These are phyloP conservation scores for Whalleya microplaca DNA, from an alignment of 2,329 filamentous ascomycete genomes.

Conservation along the genomic window DNA sequence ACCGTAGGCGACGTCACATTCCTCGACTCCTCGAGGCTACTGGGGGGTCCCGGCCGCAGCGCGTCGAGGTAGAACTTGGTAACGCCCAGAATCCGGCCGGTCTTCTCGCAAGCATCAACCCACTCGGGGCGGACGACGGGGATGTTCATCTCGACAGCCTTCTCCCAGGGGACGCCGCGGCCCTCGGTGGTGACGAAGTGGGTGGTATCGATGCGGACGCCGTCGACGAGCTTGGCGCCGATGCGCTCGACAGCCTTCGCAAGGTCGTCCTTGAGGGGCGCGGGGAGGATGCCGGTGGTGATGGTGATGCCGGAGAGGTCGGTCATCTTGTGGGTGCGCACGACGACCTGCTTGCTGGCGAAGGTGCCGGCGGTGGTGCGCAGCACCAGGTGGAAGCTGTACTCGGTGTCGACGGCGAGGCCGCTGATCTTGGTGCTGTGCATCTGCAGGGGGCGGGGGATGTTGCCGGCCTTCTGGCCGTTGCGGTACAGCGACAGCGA, in stretches of 20 bases:
- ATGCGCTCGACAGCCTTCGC: conserved; percentile 80
- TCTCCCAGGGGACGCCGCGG: conserved; percentile 88
- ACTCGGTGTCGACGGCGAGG: conserved; percentile 94
- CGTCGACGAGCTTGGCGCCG: conserved; percentile 88
- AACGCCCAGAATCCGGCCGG: conserved; percentile 89
- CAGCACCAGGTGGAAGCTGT: conserved; percentile 90
- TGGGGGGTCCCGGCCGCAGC: conserved; percentile 49
- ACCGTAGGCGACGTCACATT: conserved; percentile 15
- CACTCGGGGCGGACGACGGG: conserved; percentile 96
- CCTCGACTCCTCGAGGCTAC: conserved; percentile 36
- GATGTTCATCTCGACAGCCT: conserved; percentile 96
- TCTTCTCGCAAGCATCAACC: conserved; percentile 94
- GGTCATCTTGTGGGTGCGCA: conserved; percentile 98
- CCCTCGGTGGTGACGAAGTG: conserved; percentile 98
- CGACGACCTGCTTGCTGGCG: conserved; percentile 78
- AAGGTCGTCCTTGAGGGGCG: conserved; percentile 72
- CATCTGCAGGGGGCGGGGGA: conserved; percentile 84
- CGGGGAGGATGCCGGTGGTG: conserved; percentile 83
- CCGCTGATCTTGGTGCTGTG: conserved; percentile 96
- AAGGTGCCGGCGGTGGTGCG: conserved; percentile 89
- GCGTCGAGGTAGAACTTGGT: conserved; percentile 96
- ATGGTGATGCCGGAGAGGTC: conserved; percentile 95
- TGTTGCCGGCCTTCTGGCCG: conserved; percentile 93
- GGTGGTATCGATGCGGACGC: conserved; percentile 93
- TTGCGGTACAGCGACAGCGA: conserved; percentile 93